phyloP scores from a whole-genome alignment of 129 eudicot species.

The Flaveria brownii region DNA sequence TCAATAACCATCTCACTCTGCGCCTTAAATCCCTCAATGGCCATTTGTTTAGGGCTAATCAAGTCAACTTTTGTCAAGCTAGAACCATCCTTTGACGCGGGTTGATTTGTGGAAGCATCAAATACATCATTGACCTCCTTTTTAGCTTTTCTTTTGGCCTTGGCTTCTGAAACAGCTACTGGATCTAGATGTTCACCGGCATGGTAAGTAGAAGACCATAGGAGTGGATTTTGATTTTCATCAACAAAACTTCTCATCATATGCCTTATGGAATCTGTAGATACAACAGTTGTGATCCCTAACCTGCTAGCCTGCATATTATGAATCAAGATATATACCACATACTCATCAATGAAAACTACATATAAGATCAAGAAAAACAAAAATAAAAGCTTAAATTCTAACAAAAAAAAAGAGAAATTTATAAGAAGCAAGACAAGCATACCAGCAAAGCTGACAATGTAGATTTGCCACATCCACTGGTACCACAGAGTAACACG shows the following conservation, averaged over 20 bases:
- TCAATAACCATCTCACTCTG: constrained; percentile 99
- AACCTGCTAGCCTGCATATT: constrained; percentile 79
- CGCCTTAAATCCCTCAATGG: constrained; percentile 90
- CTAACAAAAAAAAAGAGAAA: not conserved
- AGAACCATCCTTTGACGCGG: constrained; percentile 13
- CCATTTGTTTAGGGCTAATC: constrained; percentile 88
- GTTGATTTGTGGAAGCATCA: constrained; percentile 38
- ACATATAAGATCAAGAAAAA: not conserved
- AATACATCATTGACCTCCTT: constrained; percentile 42
- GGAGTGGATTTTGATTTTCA: constrained; percentile 84
- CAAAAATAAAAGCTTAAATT: not conserved
- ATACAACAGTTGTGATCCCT: constrained; percentile 89
- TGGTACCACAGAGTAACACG: constrained; percentile 84
- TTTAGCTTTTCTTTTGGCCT: constrained; percentile 71
- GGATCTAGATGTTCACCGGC: constrained; percentile 94
- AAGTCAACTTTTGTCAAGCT: constrained; percentile 39
- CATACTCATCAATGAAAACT: not conserved
- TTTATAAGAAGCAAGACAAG: not conserved
- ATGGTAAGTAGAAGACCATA: constrained; percentile 96
- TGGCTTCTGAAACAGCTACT: constrained; percentile 85
- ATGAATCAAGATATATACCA: constrained; percentile 10
- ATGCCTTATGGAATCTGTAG: constrained; percentile 90
- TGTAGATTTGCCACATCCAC: constrained; percentile 99
- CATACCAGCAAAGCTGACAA: constrained; percentile 86
- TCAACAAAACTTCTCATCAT: constrained; percentile 98